Conservation (phyloP, 1,139 yeast genomes). For the Blastobotrys proliferans region DNA sequence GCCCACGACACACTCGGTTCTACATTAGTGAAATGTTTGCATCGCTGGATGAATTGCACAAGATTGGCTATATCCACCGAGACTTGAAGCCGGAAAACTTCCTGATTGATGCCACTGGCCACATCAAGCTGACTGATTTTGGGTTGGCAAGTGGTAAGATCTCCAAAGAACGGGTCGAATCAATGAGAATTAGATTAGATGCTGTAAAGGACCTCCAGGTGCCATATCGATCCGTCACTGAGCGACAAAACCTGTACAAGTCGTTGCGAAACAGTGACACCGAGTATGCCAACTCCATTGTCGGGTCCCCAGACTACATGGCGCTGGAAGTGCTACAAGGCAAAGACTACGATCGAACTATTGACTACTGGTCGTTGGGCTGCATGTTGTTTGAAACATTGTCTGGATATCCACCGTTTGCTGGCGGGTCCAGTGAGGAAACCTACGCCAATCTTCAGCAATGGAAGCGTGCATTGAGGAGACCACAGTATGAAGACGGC, state of each 20-base stretch:
- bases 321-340: constrained; percentile 97
- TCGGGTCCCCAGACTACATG: constrained; percentile 99
- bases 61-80: constrained; percentile 93
- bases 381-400: constrained; percentile 91
- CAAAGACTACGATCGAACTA: constrained; percentile 87
- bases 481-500: constrained; percentile 93
- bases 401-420: constrained; percentile 95
- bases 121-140: constrained; percentile 93
- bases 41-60: constrained; percentile 89
- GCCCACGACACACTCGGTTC: constrained; percentile 93
- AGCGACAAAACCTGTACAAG: constrained; percentile 81
- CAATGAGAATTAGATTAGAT: constrained; percentile 81
- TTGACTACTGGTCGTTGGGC: constrained; percentile 98
- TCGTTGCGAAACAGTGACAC: constrained; percentile 60
- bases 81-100: constrained; percentile 98
- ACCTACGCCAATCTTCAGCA: constrained; percentile 90
- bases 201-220: constrained; percentile 66
- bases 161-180: constrained; percentile 87
- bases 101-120: constrained; percentile 89
- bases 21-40: constrained; percentile 95
- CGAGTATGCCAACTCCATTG: constrained; percentile 89
- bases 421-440: constrained; percentile 90
- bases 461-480: constrained; percentile 82
- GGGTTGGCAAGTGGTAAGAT: constrained; percentile 97
- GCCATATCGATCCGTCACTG: constrained; percentile 69